These are phyloP conservation scores for Pythium grandisporangium DNA, from an alignment of 352 stramenopile genomes.

Conservation along the genomic window DNA sequence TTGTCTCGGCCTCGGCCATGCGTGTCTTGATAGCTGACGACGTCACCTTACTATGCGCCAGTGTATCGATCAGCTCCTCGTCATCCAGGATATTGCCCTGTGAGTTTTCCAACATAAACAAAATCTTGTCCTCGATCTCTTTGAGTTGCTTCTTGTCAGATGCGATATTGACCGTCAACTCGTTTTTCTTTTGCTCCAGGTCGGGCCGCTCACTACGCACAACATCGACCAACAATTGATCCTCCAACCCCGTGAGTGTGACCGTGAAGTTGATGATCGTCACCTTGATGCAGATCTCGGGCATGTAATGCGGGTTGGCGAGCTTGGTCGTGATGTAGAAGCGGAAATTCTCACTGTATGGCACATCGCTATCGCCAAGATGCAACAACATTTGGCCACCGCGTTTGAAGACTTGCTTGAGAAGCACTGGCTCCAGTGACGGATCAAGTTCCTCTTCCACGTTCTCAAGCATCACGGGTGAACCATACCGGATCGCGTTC, in stretches of 20 bases:
- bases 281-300: conserved; percentile 93
- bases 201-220: conserved; percentile 89
- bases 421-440: conserved; percentile 87
- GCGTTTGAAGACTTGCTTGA: conserved; percentile 93
- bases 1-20: conserved; percentile 87
- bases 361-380: conserved; percentile 88
- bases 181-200: conserved; percentile 89
- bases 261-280: conserved; percentile 95
- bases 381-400: conserved; percentile 83
- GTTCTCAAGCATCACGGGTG: conserved; percentile 90
- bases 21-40: conserved; percentile 86
- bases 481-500: conserved; percentile 88
- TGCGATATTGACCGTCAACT: conserved; percentile 89
- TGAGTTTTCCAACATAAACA: conserved; percentile 90
- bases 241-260: conserved; percentile 86
- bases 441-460: conserved; percentile 91
- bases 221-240: conserved; percentile 91
- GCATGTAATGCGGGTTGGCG: conserved; percentile 92
- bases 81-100: conserved; percentile 93
- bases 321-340: conserved; percentile 95
- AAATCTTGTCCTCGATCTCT: conserved; percentile 93
- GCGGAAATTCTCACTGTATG: conserved; percentile 89
- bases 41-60: conserved; percentile 87
- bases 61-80: conserved; percentile 89
- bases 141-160: conserved; percentile 90